Evolutionary conservation across 352 stramenopile species (phyloP).

Genomic region (Peronosclerospora sorghi): DNA sequence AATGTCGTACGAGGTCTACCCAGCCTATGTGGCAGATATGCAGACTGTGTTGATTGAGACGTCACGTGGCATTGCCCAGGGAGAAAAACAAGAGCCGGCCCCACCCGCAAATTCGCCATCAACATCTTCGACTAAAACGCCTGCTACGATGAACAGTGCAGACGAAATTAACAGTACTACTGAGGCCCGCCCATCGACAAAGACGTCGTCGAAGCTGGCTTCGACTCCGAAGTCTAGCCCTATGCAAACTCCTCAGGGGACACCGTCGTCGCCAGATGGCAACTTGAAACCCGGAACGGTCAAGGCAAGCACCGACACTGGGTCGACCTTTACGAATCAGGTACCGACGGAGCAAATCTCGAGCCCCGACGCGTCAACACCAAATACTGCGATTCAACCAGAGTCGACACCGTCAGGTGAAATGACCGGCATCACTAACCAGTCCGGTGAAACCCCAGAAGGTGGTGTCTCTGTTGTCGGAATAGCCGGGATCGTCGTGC

Average conservation of each 20-base stretch:
- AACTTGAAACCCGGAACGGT: constrained; percentile 17
- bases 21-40: constrained; percentile 38
- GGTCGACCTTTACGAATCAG: constrained; percentile 26
- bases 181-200: too few species aligned
- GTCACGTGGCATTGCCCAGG: constrained; percentile 18
- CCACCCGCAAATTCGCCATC: neutral
- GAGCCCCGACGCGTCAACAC: neutral
- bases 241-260: too few species aligned
- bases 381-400: constrained; percentile 4
- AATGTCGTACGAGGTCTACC: constrained; percentile 50
- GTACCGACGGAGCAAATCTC: constrained; percentile 5
- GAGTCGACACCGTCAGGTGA: neutral
- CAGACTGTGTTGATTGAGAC: constrained; percentile 35
- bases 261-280: constrained; percentile 4
- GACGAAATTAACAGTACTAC: too few species aligned
- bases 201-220: neutral
- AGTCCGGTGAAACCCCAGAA: constrained; percentile 21
- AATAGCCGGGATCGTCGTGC: constrained; percentile 44
- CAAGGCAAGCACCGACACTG: constrained; percentile 23
- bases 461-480: constrained; percentile 37
- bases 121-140: neutral
- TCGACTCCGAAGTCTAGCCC: neutral
- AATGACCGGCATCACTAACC: constrained; percentile 24
- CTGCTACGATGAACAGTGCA: neutral
- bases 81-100: neutral